phyloP scores from a whole-genome alignment of 2,329 filamentous ascomycete genomes.

The Fusarium torulosum region DNA sequence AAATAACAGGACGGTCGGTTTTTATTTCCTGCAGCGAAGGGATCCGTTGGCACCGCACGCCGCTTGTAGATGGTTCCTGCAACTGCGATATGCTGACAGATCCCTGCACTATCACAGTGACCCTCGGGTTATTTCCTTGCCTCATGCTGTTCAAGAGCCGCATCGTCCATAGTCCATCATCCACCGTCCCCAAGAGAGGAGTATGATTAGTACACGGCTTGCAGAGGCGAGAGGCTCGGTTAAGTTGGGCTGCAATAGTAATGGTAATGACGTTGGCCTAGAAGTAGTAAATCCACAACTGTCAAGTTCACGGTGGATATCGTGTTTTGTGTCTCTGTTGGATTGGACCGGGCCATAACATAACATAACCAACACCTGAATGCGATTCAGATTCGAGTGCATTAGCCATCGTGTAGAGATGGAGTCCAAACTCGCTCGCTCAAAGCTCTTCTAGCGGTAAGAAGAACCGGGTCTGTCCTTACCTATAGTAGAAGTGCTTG shows the following conservation, averaged over 20 bases:
- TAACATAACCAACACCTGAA: constrained; percentile 11
- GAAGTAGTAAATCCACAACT: neutral
- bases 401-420: constrained; percentile 18
- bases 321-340: constrained; percentile 34
- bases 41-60: constrained; percentile 46
- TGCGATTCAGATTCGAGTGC: constrained; percentile 36
- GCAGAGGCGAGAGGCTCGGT: neutral
- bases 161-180: neutral
- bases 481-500: neutral
- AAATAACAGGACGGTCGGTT: constrained; percentile 22
- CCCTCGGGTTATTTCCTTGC: neutral
- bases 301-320: constrained; percentile 29
- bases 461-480: neutral
- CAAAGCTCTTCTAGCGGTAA: constrained; percentile 2
- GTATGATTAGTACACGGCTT: constrained; percentile 3
- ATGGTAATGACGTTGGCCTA: neutral
- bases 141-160: constrained; percentile 27
- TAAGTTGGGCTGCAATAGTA: constrained; percentile 13
- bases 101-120: constrained; percentile 36
- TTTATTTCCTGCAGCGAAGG: constrained; percentile 18
- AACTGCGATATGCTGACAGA: constrained; percentile 33
- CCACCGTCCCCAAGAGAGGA: neutral
- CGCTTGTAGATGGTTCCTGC: constrained; percentile 35
- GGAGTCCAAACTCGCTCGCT: constrained; percentile 15
- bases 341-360: constrained; percentile 20